Conservation (phyloP, 2,329 filamentous ascomycete genomes). For the Didymella segeticola region DNA sequence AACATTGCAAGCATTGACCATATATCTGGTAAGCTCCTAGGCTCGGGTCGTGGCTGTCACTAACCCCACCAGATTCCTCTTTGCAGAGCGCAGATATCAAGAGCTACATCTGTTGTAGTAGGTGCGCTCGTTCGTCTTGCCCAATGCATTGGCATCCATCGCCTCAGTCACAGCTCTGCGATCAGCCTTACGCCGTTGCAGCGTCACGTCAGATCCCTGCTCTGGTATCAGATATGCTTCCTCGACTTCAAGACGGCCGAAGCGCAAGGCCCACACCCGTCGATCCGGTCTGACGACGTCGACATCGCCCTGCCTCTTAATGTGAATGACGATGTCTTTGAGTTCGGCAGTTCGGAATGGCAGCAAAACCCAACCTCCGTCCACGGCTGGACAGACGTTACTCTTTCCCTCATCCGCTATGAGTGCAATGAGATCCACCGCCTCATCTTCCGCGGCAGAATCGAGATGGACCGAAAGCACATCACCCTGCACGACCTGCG, state of each 20-base stretch:
- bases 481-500: constrained; percentile 47
- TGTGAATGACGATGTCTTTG: constrained; percentile 48
- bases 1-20: constrained; percentile 47
- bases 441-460: constrained; percentile 46
- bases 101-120: constrained; percentile 48
- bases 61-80: constrained; percentile 42
- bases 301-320: constrained; percentile 47
- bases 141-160: constrained; percentile 49
- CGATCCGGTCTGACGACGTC: constrained; percentile 47
- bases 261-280: constrained; percentile 48
- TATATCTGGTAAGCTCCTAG: constrained; percentile 39
- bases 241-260: constrained; percentile 49
- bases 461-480: constrained; percentile 48
- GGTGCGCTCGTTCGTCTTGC: constrained; percentile 47
- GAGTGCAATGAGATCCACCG: constrained; percentile 49
- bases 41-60: not conserved
- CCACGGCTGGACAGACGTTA: constrained; percentile 46
- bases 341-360: constrained; percentile 45
- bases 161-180: constrained; percentile 43
- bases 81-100: constrained; percentile 48
- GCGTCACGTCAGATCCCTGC: constrained; percentile 45
- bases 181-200: constrained; percentile 45
- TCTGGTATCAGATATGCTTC: constrained; percentile 50
- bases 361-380: constrained; percentile 41
- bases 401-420: constrained; percentile 45